These are phyloP conservation scores for Cyberlindnera amylophila DNA, from an alignment of 805 yeast genomes.

Conservation along the genomic window DNA sequence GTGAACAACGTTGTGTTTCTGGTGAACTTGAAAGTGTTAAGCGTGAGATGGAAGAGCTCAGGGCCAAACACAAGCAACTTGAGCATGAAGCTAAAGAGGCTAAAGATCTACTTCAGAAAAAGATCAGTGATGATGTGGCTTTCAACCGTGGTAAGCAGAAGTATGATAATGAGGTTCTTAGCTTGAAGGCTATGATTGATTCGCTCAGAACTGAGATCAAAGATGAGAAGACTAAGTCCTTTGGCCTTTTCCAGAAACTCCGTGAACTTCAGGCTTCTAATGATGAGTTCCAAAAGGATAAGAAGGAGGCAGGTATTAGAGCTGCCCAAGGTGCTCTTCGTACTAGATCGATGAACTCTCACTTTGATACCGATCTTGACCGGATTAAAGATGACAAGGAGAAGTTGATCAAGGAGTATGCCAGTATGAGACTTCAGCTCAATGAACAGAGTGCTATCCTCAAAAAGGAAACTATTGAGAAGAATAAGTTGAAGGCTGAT, in stretches of 20 bases:
- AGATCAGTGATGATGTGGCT: slow-evolving; percentile 39
- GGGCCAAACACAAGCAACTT: slow-evolving; percentile 32
- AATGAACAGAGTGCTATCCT: slow-evolving; percentile 49
- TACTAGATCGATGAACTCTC: slow-evolving; percentile 21
- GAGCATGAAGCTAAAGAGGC: slow-evolving; percentile 45
- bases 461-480: slow-evolving; percentile 41
- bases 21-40: slow-evolving; percentile 28
- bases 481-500: slow-evolving; percentile 49
- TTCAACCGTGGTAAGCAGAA: slow-evolving; percentile 43
- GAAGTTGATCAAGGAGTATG: slow-evolving; percentile 36
- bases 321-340: slow-evolving; percentile 26
- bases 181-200: slow-evolving; percentile 31
- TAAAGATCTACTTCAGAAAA: slow-evolving; percentile 37
- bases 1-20: slow-evolving; percentile 28
- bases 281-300: slow-evolving; percentile 28
- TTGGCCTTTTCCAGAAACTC: slow-evolving; percentile 27
- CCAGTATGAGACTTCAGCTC: slow-evolving; percentile 45
- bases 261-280: slow-evolving; percentile 31
- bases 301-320: slow-evolving; percentile 21
- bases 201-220: slow-evolving; percentile 19
- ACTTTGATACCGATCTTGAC: slow-evolving; percentile 22
- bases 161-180: slow-evolving; percentile 37
- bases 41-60: slow-evolving; percentile 25
- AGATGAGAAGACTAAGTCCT: slow-evolving; percentile 30
- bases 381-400: slow-evolving; percentile 26